A percentile compares a stretch with the other conserved stretches of the same genome.
phyloP scores from a whole-genome alignment of 176 grass and related monocot genomes.

The Zizania latifolia region DNA sequence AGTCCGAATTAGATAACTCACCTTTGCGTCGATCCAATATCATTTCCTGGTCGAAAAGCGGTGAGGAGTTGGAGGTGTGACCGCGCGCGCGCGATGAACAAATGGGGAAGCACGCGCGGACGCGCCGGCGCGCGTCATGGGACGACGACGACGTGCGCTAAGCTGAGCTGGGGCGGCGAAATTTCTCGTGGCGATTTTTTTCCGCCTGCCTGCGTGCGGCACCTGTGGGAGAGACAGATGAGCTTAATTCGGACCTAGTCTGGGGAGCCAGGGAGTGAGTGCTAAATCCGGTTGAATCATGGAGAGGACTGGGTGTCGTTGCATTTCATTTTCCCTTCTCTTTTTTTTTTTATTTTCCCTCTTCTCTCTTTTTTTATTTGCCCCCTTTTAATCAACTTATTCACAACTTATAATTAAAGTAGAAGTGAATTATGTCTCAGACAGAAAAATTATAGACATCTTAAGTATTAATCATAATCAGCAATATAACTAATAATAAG shows the following conservation, averaged over 20 bases:
- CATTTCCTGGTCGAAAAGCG: not conserved
- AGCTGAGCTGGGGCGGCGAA: conserved; percentile 25
- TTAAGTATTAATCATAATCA: too few species aligned
- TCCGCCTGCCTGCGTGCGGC: too few species aligned
- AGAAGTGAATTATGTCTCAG: too few species aligned
- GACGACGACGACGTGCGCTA: conserved; percentile 23
- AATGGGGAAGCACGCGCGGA: conserved; percentile 40
- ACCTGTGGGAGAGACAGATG: not conserved
- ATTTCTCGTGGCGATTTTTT: conserved; percentile 49
- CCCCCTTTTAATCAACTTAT: too few species aligned
- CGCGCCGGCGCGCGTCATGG: conserved; percentile 19
- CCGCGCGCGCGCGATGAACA: conserved; percentile 25
- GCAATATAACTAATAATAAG: too few species aligned
- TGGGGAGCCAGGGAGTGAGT: not conserved
- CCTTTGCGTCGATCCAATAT: too few species aligned
- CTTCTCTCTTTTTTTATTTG: not conserved
- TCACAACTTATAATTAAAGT: too few species aligned
- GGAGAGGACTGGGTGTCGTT: conserved; percentile 27
- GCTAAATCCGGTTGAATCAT: not conserved
- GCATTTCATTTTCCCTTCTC: not conserved
- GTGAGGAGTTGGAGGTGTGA: conserved; percentile 18
- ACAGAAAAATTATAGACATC: too few species aligned
- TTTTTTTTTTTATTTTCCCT: not conserved
- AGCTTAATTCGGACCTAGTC: not conserved
- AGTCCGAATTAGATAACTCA: too few species aligned